phyloP scores from a whole-genome alignment of 2,329 filamentous ascomycete genomes.

The Fusarium marasasianum region DNA sequence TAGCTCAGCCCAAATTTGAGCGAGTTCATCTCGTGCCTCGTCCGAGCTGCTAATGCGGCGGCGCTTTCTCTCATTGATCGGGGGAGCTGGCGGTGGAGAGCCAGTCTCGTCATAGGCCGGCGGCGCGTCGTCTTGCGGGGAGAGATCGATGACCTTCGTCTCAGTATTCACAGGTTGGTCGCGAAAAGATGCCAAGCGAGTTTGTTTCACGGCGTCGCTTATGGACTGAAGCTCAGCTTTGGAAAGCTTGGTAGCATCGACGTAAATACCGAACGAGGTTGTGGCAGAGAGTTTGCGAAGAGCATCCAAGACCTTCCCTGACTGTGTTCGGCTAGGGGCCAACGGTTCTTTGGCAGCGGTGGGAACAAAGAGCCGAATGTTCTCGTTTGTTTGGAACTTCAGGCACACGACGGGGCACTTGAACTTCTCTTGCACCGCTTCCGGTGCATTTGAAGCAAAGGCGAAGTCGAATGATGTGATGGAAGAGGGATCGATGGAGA shows the following conservation, averaged over 20 bases:
- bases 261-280: slow-evolving; percentile 14
- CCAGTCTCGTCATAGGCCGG: slow-evolving; percentile 10
- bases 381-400: neutral
- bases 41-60: slow-evolving; percentile 1
- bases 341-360: neutral
- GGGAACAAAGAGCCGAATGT: neutral
- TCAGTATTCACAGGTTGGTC: neutral
- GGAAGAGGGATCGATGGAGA: slow-evolving; percentile 18
- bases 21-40: neutral
- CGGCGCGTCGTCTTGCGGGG: neutral
- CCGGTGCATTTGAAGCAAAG: neutral
- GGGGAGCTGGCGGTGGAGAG: neutral
- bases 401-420: neutral
- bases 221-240: slow-evolving; percentile 19
- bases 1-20: slow-evolving; percentile 2
- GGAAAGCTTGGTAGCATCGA: slow-evolving; percentile 13
- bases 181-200: neutral
- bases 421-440: slow-evolving; percentile 9
- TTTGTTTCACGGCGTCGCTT: slow-evolving; percentile 2
- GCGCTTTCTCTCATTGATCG: slow-evolving; percentile 9
- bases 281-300: slow-evolving; percentile 5
- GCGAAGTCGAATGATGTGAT: slow-evolving; percentile 13
- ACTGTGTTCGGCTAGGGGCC: slow-evolving; percentile 14
- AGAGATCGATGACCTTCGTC: slow-evolving; percentile 11
- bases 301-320: slow-evolving; percentile 20